phyloP scores from a whole-genome alignment of 768 basidiomycete genomes.

The Amanita rimosa region DNA sequence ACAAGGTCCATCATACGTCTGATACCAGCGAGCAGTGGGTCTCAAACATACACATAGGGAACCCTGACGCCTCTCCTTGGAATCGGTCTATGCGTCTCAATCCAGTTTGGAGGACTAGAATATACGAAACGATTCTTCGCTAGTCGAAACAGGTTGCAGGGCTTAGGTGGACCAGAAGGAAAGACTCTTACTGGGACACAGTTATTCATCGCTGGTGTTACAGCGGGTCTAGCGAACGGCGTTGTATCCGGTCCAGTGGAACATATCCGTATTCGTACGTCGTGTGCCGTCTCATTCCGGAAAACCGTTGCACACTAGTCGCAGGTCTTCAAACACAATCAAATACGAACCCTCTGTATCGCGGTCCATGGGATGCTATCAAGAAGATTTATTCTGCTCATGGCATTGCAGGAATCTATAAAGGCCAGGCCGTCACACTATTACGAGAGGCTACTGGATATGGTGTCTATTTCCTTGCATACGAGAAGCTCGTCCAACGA shows the following conservation, averaged over 20 bases:
- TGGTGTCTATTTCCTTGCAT: constrained; percentile 83
- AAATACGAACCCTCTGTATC: constrained; percentile 61
- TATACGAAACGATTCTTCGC: constrained; percentile 75
- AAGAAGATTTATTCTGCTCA: constrained; percentile 67
- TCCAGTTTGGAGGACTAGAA: constrained; percentile 90
- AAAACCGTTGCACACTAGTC: constrained; percentile 1
- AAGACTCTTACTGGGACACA: constrained; percentile 48
- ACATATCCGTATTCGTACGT: constrained; percentile 89
- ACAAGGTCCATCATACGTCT: constrained; percentile 50
- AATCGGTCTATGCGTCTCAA: constrained; percentile 91
- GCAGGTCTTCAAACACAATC: constrained; percentile 88
- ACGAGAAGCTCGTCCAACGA: constrained; percentile 85
- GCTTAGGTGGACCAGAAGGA: constrained; percentile 58
- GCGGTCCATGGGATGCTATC: constrained; percentile 82
- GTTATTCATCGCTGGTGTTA: constrained; percentile 65
- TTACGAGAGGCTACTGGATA: constrained; percentile 76
- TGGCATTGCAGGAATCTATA: constrained; percentile 81
- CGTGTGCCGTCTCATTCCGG: constrained; percentile 3
- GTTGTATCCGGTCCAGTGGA: constrained; percentile 94
- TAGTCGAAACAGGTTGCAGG: constrained; percentile 42
- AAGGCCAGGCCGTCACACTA: constrained; percentile 86
- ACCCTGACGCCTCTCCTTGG: constrained; percentile 85
- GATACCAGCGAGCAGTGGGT: neutral
- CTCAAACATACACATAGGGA: constrained; percentile 38
- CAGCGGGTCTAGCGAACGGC: constrained; percentile 84